Conservation (phyloP, 1,284 basidiomycete species). For the Volvariella surrecta region DNA sequence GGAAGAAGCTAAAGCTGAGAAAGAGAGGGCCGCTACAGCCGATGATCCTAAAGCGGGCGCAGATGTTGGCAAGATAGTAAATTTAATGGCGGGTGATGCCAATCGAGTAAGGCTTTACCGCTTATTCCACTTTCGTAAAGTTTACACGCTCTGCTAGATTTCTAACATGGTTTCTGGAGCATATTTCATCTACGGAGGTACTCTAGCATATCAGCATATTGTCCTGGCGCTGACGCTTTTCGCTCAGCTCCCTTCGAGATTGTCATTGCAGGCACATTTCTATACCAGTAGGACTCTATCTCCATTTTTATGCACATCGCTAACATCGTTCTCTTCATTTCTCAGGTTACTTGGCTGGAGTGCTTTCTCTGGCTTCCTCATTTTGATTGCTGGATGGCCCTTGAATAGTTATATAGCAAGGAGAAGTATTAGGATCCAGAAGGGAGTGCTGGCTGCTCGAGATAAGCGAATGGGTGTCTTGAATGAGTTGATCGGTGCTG, state of each 20-base stretch:
- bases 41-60: slow-evolving; percentile 62
- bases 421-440: slow-evolving; percentile 63
- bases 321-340: slow-evolving; percentile 1
- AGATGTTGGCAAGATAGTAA: slow-evolving; percentile 72
- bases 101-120: slow-evolving; percentile 31
- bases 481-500: slow-evolving; percentile 77
- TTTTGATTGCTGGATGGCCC: slow-evolving; percentile 70
- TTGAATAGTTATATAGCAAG: slow-evolving; percentile 59
- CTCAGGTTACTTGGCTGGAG: slow-evolving; percentile 72
- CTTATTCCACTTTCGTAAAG: background rate
- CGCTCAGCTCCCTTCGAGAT: slow-evolving; percentile 6
- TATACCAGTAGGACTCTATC: slow-evolving; percentile 6
- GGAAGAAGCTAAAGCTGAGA: slow-evolving; percentile 30
- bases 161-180: slow-evolving; percentile 39
- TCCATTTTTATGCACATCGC: background rate
- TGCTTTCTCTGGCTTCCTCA: slow-evolving; percentile 79
- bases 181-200: slow-evolving; percentile 62
- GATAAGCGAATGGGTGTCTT: slow-evolving; percentile 83
- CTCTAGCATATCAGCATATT: too few species aligned
- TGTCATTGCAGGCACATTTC: slow-evolving; percentile 7
- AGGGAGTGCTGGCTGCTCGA: slow-evolving; percentile 61
- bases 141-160: slow-evolving; percentile 22
- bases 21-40: slow-evolving; percentile 29
- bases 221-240: too few species aligned
- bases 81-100: slow-evolving; percentile 68